phyloP scores from a whole-genome alignment of 345 rosid species.

The Erysimum cheiranthoides region DNA sequence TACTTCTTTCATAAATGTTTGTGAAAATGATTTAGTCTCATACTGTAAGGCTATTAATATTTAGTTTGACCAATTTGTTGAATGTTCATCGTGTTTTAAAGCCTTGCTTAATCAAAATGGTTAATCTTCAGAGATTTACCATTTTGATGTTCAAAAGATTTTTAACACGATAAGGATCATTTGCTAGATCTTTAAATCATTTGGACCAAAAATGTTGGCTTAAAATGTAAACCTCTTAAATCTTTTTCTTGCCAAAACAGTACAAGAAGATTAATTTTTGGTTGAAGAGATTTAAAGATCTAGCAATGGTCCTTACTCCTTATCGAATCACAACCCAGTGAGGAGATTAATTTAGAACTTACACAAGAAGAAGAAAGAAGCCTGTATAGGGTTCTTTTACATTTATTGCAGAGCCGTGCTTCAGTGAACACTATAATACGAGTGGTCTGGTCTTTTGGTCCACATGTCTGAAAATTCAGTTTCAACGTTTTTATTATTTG shows the following conservation, averaged over 20 bases:
- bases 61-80: slow-evolving; percentile 19
- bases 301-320: neutral
- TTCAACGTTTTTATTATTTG: slow-evolving; percentile 15
- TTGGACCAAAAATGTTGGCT: neutral
- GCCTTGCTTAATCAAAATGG: too few species aligned
- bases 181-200: neutral
- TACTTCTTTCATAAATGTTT: neutral
- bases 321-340: neutral
- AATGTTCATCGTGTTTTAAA: neutral
- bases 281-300: slow-evolving; percentile 19
- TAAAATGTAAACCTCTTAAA: neutral
- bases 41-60: neutral
- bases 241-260: neutral
- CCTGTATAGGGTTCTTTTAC: slow-evolving; percentile 2
- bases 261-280: neutral
- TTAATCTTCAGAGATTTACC: too few species aligned
- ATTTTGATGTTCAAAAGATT: too few species aligned
- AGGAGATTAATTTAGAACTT: neutral
- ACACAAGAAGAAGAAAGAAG: slow-evolving; percentile 19
- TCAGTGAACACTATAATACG: slow-evolving; percentile 39
- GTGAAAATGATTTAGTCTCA: neutral
- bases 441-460: slow-evolving; percentile 37
- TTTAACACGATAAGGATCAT: too few species aligned
- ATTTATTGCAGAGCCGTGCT: slow-evolving; percentile 36
- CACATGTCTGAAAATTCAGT: slow-evolving; percentile 36